Percentiles rank a stretch among this genome's conserved stretches.
These are phyloP conservation scores for Pichia manshurica DNA, from an alignment of 805 yeast genomes.

Conservation along the genomic window DNA sequence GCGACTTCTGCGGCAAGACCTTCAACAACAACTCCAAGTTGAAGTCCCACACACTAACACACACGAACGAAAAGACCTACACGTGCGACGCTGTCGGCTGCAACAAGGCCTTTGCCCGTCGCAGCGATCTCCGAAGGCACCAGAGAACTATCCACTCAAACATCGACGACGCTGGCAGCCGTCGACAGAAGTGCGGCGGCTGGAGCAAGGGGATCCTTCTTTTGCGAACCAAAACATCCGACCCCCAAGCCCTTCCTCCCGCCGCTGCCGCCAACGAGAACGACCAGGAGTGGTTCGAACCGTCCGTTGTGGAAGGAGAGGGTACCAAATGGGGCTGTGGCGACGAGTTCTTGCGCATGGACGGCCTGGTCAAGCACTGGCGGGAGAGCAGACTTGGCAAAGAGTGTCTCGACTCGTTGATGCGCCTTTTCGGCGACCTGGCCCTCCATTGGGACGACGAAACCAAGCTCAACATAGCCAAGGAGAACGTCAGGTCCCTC, in stretches of 20 bases:
- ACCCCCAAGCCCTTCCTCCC: no score
- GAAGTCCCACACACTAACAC: constrained; percentile 2
- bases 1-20: background rate
- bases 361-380: constrained; percentile 7
- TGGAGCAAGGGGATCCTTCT: constrained; percentile 1
- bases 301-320: background rate
- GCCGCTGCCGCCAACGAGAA: background rate
- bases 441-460: background rate
- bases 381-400: constrained; percentile 2
- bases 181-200: constrained; percentile 4
- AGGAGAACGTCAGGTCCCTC: background rate
- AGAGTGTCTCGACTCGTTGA: background rate
- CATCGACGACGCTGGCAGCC: background rate
- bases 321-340: constrained; percentile 7
- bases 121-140: constrained; percentile 3
- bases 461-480: background rate
- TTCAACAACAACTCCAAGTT: background rate
- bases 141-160: background rate
- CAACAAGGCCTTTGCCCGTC: constrained; percentile 5
- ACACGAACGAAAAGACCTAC: background rate
- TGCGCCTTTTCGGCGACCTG: background rate
- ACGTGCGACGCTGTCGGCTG: background rate
- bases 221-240: no score
- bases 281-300: background rate
- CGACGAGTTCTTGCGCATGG: constrained; percentile 7